phyloP scores from a whole-genome alignment of 257 asterid genomes.

The Cordia subcordata region DNA sequence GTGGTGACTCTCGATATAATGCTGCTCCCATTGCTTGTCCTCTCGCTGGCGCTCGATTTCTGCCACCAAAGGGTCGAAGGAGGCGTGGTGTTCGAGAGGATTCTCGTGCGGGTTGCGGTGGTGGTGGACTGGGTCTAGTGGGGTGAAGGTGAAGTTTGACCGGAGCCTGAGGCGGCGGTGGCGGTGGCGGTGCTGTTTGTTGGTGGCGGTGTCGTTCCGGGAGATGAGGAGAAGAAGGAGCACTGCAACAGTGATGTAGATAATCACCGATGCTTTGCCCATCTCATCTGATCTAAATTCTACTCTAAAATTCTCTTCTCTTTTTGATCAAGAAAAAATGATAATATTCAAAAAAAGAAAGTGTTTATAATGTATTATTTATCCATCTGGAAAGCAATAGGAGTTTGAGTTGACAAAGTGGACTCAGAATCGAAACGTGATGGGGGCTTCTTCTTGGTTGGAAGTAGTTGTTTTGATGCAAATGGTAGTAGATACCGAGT shows the following conservation, averaged over 20 bases:
- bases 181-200: conserved; percentile 41
- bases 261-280: conserved; percentile 63
- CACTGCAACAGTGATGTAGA: conserved; percentile 67
- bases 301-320: not conserved
- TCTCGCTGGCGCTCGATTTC: conserved; percentile 83
- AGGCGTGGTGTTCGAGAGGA: conserved; percentile 33
- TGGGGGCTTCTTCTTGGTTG: too few species aligned
- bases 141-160: conserved; percentile 65
- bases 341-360: too few species aligned
- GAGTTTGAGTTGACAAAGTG: too few species aligned
- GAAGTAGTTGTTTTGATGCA: too few species aligned
- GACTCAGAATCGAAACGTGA: too few species aligned
- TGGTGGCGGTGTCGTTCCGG: conserved; percentile 42
- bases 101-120: conserved; percentile 5
- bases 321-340: too few species aligned
- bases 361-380: too few species aligned
- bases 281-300: conserved; percentile 25
- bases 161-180: conserved; percentile 89
- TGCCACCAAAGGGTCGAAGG: conserved; percentile 84
- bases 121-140: conserved; percentile 13
- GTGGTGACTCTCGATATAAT: conserved; percentile 48
- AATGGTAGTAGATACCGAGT: too few species aligned
- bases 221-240: conserved; percentile 58
- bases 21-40: conserved; percentile 81
- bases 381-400: too few species aligned